A percentile compares a stretch with the other conserved stretches of the same genome.
Evolutionary conservation across 2,329 filamentous ascomycete species (phyloP).

Genomic region (Cladorrhinum sp.): DNA sequence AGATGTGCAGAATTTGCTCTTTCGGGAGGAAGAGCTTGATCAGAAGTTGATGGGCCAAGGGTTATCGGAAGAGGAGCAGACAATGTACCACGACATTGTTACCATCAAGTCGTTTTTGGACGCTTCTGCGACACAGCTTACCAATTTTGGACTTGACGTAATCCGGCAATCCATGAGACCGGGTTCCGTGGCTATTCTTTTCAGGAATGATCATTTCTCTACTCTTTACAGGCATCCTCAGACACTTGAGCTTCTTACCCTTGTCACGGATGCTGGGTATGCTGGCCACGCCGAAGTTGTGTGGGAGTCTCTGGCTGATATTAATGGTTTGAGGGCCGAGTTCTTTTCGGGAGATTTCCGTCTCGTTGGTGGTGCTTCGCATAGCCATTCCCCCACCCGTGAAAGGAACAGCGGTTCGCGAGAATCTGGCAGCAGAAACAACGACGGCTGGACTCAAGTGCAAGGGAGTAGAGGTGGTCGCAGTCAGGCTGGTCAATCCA

Average conservation of each 20-base stretch:
- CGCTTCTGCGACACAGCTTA: conserved; percentile 81
- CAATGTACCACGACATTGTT: conserved; percentile 76
- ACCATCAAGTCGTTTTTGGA: conserved; percentile 81
- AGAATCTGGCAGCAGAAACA: not conserved
- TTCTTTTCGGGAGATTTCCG: conserved; percentile 90
- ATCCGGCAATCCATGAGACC: conserved; percentile 68
- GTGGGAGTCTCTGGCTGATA: conserved; percentile 90
- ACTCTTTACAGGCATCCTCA: conserved; percentile 87
- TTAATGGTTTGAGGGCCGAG: conserved; percentile 77
- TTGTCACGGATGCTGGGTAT: conserved; percentile 93
- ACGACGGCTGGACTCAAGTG: conserved; percentile 54
- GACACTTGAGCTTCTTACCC: conserved; percentile 69
- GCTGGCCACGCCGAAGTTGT: conserved; percentile 85
- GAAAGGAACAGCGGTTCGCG: conserved; percentile 1
- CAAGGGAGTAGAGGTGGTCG: conserved; percentile 36
- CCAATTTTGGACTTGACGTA: conserved; percentile 72
- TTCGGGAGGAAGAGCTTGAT: conserved; percentile 85
- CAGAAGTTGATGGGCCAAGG: conserved; percentile 66
- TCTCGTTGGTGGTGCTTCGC: conserved; percentile 62
- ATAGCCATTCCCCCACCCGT: conserved; percentile 12
- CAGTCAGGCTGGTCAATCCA: conserved; percentile 20
- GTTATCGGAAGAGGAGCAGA: conserved; percentile 70
- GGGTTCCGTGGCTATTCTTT: conserved; percentile 83
- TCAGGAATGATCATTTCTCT: conserved; percentile 96
- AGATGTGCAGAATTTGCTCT: conserved; percentile 84